Evolutionary conservation across 2,329 filamentous ascomycete genomes (phyloP).

Genomic region (Cucurbitaria berberidis): DNA sequence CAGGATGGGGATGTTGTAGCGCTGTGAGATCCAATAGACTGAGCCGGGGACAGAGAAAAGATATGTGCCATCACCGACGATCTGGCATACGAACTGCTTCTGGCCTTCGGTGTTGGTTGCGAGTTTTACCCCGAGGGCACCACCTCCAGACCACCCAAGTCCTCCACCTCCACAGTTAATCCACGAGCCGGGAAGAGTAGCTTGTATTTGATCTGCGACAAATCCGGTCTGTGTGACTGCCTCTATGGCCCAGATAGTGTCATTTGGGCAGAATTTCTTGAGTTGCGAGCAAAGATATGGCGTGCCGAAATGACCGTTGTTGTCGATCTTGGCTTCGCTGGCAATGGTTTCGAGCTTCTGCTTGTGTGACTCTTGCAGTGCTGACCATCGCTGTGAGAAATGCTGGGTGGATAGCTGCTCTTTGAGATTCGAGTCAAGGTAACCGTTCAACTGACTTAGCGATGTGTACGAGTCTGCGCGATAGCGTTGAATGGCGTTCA

Average conservation of each 20-base stretch:
- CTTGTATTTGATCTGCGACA: constrained; percentile 74
- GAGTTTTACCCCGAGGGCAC: constrained; percentile 75
- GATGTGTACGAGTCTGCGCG: constrained; percentile 61
- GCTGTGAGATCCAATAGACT: constrained; percentile 72
- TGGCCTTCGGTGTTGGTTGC: constrained; percentile 61
- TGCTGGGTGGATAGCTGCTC: constrained; percentile 50
- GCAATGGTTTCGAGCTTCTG: constrained; percentile 66
- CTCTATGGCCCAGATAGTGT: constrained; percentile 79
- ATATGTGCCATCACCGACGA: constrained; percentile 72
- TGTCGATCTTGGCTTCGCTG: constrained; percentile 62
- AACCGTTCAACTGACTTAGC: constrained; percentile 71
- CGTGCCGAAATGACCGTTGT: constrained; percentile 67
- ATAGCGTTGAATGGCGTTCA: constrained; percentile 60
- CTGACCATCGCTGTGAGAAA: constrained; percentile 58
- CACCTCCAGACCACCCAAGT: constrained; percentile 81
- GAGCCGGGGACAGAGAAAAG: constrained; percentile 69
- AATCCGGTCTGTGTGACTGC: constrained; percentile 74
- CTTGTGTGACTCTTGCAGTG: constrained; percentile 64
- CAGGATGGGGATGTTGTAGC: constrained; percentile 65
- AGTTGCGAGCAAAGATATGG: constrained; percentile 64
- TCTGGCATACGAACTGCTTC: constrained; percentile 48
- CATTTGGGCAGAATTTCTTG: constrained; percentile 62
- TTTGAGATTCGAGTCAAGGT: constrained; percentile 57
- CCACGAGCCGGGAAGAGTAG: constrained; percentile 72
- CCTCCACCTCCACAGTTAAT: constrained; percentile 83